phyloP scores from a whole-genome alignment of 2,329 filamentous ascomycete genomes.

The Pseudopithomyces chartarum region DNA sequence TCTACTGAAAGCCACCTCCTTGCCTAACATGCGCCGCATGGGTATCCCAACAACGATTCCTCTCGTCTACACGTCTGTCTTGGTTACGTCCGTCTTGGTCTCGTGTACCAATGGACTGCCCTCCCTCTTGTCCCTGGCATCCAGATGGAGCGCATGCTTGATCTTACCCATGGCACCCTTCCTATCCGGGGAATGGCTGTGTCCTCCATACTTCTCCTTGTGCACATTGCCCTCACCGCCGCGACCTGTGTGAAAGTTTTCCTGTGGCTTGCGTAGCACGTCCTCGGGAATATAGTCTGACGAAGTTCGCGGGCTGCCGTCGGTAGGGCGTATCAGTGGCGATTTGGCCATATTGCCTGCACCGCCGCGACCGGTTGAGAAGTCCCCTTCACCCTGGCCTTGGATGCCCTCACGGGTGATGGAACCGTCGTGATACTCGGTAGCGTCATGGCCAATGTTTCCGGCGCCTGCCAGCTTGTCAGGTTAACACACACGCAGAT shows the following conservation, averaged over 20 bases:
- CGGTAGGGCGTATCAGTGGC: constrained; percentile 36
- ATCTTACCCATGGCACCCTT: constrained; percentile 51
- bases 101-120: constrained; percentile 33
- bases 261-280: constrained; percentile 43
- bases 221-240: constrained; percentile 55
- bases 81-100: constrained; percentile 22
- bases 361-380: constrained; percentile 48
- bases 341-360: constrained; percentile 51
- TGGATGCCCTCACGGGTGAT: constrained; percentile 53
- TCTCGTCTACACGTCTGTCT: constrained; percentile 14
- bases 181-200: constrained; percentile 43
- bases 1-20: neutral
- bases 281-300: constrained; percentile 52
- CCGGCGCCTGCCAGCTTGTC: constrained; percentile 54
- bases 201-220: constrained; percentile 55
- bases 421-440: constrained; percentile 50
- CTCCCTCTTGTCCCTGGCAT: constrained; percentile 42
- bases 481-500: constrained; percentile 1
- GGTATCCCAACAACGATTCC: constrained; percentile 23
- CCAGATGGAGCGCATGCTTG: constrained; percentile 47
- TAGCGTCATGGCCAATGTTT: constrained; percentile 60
- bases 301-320: constrained; percentile 33
- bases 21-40: constrained; percentile 1
- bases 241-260: constrained; percentile 56
- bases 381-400: constrained; percentile 46